Base-by-base conservation (phyloP, 768 basidiomycete genomes). In the Filobasidium wieringae region DNA sequence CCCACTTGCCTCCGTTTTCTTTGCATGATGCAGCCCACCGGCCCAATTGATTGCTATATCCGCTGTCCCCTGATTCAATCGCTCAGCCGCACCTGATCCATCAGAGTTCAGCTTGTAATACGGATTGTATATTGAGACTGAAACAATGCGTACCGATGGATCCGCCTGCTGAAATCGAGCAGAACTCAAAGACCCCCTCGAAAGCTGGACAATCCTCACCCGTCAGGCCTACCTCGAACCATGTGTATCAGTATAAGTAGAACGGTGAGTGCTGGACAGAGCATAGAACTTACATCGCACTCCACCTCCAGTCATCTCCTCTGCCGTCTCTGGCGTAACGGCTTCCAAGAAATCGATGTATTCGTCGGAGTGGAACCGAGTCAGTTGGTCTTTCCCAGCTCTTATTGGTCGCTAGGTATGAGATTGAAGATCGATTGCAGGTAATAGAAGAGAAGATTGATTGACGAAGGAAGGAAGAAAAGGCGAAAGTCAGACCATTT, bases 11-110 rank as follows among this genome's bases (percentile, higher is more conserved):
- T 96, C 95, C 55, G 87, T 82, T 73, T 96, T 97, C 77, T 99
- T 99, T n/a, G 95, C 95, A 73, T 99, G 95, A 75, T 99, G 95
- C 3, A 99, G 80, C 1, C 95, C 95, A 8, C 95, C 95, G 0
- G 95, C 90, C 95, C 92, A 96, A 75, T 96, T 95, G 62, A 96
- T 88, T 0, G 85, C 84, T 47, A 86, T 82, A 64, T 87, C 85
- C 2, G 90, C 79, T 0, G 85, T 78, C 1, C 91, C 91, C 3
- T 81, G 80, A 47, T 85, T 79, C 59, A 97, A 79, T 22, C 85
- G 78, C 62, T 87, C 81, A 0, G 92, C 88, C 14, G 86, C 90
- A 66, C 80, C 88, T 89, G 33, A 3, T 36, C 24, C 7, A 7
- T 43, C 3, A 22, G 5, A 43, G 31, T 31, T 55, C 51, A 53